Conservation (phyloP, 2,329 filamentous ascomycete species). For the Colletotrichum sp. region DNA sequence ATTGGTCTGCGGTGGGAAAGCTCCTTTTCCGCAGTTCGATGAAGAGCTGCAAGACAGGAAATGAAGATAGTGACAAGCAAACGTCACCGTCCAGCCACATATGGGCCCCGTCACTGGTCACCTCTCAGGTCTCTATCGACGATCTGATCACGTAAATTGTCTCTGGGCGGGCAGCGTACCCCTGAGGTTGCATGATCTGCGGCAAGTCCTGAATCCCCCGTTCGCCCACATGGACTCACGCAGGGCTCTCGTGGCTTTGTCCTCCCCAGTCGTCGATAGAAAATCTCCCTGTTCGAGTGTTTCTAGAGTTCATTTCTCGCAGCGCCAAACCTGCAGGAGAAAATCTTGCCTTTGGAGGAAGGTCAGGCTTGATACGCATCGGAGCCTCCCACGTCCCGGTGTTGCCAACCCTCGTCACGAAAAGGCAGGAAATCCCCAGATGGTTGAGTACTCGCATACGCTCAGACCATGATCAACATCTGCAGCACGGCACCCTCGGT, state of each 20-base stretch:
- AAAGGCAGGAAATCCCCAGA: background rate
- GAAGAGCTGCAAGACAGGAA: background rate
- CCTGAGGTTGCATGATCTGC: slow-evolving; percentile 1
- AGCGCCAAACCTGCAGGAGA: background rate
- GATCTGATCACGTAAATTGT: background rate
- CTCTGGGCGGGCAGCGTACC: background rate
- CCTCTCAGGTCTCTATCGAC: background rate
- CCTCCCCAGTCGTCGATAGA: background rate
- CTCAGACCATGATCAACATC: background rate
- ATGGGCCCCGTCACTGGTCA: background rate
- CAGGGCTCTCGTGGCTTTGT: background rate
- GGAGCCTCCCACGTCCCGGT: background rate
- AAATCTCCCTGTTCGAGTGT: background rate
- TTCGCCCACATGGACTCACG: background rate
- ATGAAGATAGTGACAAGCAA: background rate
- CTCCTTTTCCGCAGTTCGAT: background rate
- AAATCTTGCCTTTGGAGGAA: background rate
- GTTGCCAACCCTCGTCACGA: background rate
- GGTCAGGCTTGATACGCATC: background rate
- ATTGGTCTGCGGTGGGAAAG: background rate
- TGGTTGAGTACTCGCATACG: background rate
- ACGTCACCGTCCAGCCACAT: background rate
- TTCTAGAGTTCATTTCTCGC: background rate
- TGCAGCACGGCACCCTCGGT: background rate
- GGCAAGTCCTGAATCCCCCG: background rate